phyloP scores from a whole-genome alignment of 2,329 filamentous ascomycete species.

The Endocalyx cinctus region DNA sequence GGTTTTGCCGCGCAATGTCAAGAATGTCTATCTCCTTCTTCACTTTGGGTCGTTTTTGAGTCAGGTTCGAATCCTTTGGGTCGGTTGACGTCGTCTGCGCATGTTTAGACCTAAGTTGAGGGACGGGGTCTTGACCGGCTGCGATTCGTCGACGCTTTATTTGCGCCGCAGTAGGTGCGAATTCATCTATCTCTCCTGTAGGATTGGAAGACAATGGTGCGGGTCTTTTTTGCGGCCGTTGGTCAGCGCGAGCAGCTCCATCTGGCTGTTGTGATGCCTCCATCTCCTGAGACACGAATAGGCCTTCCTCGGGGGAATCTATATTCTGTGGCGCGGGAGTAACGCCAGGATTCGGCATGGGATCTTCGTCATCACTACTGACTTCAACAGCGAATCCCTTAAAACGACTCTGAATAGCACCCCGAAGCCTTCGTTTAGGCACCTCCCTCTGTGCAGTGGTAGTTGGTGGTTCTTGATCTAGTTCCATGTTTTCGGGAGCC shows the following conservation, averaged over 20 bases:
- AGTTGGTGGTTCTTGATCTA: constrained; percentile 16
- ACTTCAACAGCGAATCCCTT: constrained; percentile 61
- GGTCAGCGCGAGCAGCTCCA: constrained; percentile 14
- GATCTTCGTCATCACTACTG: constrained; percentile 25
- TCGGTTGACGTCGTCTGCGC: background rate
- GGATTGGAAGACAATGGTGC: constrained; percentile 36
- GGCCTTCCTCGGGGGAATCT: constrained; percentile 36
- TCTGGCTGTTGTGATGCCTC: constrained; percentile 19
- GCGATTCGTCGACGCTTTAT: constrained; percentile 74
- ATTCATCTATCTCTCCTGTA: constrained; percentile 61
- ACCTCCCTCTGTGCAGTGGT: too few species aligned
- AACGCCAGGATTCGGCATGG: constrained; percentile 22
- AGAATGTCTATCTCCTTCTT: constrained; percentile 65
- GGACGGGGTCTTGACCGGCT: constrained; percentile 44
- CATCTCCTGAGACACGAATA: constrained; percentile 54
- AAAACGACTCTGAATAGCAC: constrained; percentile 55
- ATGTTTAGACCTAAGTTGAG: too few species aligned
- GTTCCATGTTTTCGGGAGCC: constrained; percentile 19
- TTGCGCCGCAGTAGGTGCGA: constrained; percentile 71
- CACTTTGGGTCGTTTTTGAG: constrained; percentile 33
- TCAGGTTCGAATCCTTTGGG: background rate
- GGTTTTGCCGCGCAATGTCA: constrained; percentile 56
- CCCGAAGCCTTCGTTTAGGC: constrained; percentile 36
- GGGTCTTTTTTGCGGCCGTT: constrained; percentile 39
- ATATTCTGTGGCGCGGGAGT: constrained; percentile 11